Base-by-base conservation (phyloP, 164 flowering plant species). In the Liriodendron chinense region DNA sequence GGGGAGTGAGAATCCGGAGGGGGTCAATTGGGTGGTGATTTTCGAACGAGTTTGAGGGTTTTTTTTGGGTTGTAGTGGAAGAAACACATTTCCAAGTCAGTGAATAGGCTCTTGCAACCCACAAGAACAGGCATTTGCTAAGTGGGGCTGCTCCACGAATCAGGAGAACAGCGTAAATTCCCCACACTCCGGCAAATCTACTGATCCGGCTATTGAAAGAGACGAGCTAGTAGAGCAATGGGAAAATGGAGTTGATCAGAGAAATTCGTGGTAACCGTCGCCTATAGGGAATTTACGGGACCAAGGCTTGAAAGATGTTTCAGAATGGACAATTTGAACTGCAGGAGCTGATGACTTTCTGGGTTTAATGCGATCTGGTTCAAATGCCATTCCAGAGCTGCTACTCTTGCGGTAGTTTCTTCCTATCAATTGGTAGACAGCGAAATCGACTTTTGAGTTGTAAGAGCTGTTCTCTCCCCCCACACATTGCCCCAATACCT, bases 251-350 rank as follows among this genome's bases (percentile, higher is more conserved):
- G 28, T 57, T 28, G 22, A 63, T 77, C 88, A 91, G 7, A 91
- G 83, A 82, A 87, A 90, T 76, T 92, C 99, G 28, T 90, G 96
- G 82, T 78, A 93, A 61, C 88, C 90, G 59, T 92, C 96, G 78
- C 88, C 84, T 50, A 91, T 89, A 66, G 89, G 91, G 57, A 93
- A 87, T 85, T 83, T 88, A 81, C 82, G 81, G 76, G 95, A 87
- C 96, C 96, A 93, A 84, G 89, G 91, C 83, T 90, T 92, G 75
- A 86, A 88, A 76, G 83, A 79, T 68, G 85, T 82, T 23, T 87
- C 77, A 47, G 86, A 81, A 79, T 82, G 83, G 64, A 87, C 83
- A 64, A 78, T 90, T 83, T 82, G 85, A 78, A 82, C 83, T 23
- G 84, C 84, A 59, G 77, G 79, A 14, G 79, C 78, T 8, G 85